Evolutionary conservation across 2,329 filamentous ascomycete genomes (phyloP).

Genomic region (Emericellopsis atlantica): DNA sequence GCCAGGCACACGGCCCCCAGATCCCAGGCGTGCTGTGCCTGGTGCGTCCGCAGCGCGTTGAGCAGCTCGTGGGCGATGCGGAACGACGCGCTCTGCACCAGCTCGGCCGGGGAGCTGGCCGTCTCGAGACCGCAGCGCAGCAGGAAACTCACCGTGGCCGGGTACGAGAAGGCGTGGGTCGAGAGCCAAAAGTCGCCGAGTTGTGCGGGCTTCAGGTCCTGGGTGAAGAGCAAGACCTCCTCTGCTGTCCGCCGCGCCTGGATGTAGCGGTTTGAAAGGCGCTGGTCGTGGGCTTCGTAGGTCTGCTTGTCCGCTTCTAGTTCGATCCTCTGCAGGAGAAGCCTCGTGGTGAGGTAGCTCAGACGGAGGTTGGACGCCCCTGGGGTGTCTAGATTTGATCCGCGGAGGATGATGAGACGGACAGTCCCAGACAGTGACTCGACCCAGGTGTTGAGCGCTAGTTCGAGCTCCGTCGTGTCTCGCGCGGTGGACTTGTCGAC

Average conservation of each 20-base stretch:
- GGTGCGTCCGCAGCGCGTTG: constrained; percentile 22
- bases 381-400: constrained; percentile 23
- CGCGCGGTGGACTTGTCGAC: constrained; percentile 13
- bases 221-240: constrained; percentile 32
- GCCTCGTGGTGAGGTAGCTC: constrained; percentile 31
- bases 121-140: constrained; percentile 33
- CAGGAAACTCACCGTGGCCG: constrained; percentile 35
- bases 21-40: constrained; percentile 29
- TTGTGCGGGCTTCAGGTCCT: constrained; percentile 28
- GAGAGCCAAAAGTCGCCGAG: constrained; percentile 38
- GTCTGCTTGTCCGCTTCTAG: constrained; percentile 25
- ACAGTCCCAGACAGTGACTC: constrained; percentile 23
- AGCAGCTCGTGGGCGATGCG: constrained; percentile 29
- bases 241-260: constrained; percentile 30
- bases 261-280: constrained; percentile 19
- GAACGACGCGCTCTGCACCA: constrained; percentile 24
- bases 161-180: constrained; percentile 31
- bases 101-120: constrained; percentile 18
- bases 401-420: constrained; percentile 27
- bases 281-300: constrained; percentile 7
- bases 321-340: constrained; percentile 32
- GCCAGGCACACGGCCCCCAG: constrained; percentile 35
- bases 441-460: constrained; percentile 28
- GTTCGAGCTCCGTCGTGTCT: constrained; percentile 19
- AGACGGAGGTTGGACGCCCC: constrained; percentile 38